Percentiles rank a stretch among this genome's conserved stretches.
phyloP scores from a whole-genome alignment of 2,329 filamentous ascomycete genomes.

The Colletotrichum somersetense region DNA sequence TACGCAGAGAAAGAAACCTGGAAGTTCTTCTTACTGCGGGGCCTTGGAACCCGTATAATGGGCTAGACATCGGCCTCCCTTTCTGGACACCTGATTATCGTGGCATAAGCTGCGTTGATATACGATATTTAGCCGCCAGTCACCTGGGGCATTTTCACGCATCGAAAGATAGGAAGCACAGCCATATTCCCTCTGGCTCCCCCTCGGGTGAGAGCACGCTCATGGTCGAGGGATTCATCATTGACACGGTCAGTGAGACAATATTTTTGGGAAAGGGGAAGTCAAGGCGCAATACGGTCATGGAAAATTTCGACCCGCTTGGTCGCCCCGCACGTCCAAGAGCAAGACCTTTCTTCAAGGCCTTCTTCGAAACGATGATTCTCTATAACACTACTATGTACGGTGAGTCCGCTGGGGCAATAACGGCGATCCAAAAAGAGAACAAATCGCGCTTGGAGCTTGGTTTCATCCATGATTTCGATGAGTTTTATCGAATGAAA shows the following conservation, averaged over 20 bases:
- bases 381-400: not conserved
- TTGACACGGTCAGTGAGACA: not conserved
- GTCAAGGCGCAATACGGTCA: not conserved
- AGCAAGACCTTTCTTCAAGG: not conserved
- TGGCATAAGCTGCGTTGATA: not conserved
- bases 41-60: not conserved
- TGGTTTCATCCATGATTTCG: not conserved
- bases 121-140: not conserved
- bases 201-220: not conserved
- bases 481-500: not conserved
- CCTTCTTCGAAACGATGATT: not conserved
- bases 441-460: not conserved
- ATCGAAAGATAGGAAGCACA: not conserved
- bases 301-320: not conserved
- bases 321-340: not conserved
- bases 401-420: not conserved
- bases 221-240: not conserved
- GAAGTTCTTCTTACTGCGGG: not conserved
- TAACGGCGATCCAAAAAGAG: not conserved
- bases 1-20: not conserved
- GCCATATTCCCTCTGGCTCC: not conserved
- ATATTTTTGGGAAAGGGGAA: not conserved
- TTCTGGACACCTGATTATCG: conserved; percentile 3
- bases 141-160: not conserved
- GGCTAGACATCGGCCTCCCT: not conserved